Evolutionary conservation across 169 alveolate genomes (phyloP).

Genomic region (Cryptosporidium ryanae): DNA sequence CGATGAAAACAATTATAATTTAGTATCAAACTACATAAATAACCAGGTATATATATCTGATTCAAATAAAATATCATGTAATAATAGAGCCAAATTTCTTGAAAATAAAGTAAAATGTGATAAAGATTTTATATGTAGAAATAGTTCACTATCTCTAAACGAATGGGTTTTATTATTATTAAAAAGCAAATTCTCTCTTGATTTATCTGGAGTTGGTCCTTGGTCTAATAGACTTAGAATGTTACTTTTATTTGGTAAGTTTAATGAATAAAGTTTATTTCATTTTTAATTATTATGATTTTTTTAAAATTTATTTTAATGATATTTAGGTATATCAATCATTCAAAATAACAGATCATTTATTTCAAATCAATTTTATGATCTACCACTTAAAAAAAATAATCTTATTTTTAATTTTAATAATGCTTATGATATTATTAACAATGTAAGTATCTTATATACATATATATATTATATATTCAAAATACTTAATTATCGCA

Average conservation of each 20-base stretch:
- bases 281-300: not conserved
- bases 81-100: constrained; percentile 33
- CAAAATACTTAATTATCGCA: not conserved
- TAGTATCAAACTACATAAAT: not conserved
- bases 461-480: too few species aligned
- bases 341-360: constrained; percentile 38
- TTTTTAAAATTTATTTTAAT: not conserved
- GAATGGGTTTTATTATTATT: constrained; percentile 10
- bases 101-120: constrained; percentile 18
- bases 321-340: constrained; percentile 15
- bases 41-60: constrained; percentile 35
- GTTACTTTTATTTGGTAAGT: constrained; percentile 52
- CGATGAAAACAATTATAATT: too few species aligned
- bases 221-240: constrained; percentile 64
- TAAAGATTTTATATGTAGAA: constrained; percentile 31
- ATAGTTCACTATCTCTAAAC: constrained; percentile 3
- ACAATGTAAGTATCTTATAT: constrained; percentile 24
- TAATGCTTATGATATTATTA: constrained; percentile 2
- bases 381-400: constrained; percentile 19
- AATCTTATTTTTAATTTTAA: constrained; percentile 24
- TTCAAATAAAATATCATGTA: constrained; percentile 61
- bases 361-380: constrained; percentile 42
- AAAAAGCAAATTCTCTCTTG: constrained; percentile 45
- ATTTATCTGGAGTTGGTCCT: constrained; percentile 70
- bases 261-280: not conserved